Evolutionary conservation across 2,329 filamentous ascomycete species (phyloP).

Genomic region (Allantophomopsis lycopodina): DNA sequence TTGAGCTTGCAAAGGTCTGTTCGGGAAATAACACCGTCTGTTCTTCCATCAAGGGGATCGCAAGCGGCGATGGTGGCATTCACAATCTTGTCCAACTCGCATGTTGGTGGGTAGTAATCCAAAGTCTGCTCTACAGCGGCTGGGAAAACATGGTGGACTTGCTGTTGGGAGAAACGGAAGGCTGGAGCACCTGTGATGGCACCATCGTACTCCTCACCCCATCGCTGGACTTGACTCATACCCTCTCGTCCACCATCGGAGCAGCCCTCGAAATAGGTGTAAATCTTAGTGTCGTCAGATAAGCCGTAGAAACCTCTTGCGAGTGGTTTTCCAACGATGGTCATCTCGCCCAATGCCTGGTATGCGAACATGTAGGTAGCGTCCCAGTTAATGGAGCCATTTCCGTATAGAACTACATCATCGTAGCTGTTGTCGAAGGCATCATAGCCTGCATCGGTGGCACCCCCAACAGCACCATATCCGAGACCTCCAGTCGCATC

Average conservation of each 20-base stretch:
- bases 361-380: constrained; percentile 34
- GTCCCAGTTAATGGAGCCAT: constrained; percentile 37
- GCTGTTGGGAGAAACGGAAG: constrained; percentile 20
- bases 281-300: constrained; percentile 6
- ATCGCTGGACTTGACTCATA: constrained; percentile 19
- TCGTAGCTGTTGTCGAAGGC: constrained; percentile 23
- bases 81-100: constrained; percentile 2
- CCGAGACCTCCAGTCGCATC: constrained; percentile 24
- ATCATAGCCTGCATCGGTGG: constrained; percentile 28
- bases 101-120: constrained; percentile 2
- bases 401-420: constrained; percentile 26
- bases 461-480: constrained; percentile 26
- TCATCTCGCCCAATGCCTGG: constrained; percentile 36
- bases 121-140: constrained; percentile 2
- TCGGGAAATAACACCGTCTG: constrained; percentile 14
- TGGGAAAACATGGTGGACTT: constrained; percentile 1
- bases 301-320: constrained; percentile 24
- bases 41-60: constrained; percentile 3
- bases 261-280: constrained; percentile 21
- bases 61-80: constrained; percentile 2
- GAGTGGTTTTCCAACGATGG: constrained; percentile 28
- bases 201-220: constrained; percentile 20
- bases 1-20: constrained; percentile 29
- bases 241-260: constrained; percentile 22
- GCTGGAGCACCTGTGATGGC: constrained; percentile 23